Conservation (phyloP, 2,329 filamentous ascomycete genomes). For the Aspergillus aculeatinus region DNA sequence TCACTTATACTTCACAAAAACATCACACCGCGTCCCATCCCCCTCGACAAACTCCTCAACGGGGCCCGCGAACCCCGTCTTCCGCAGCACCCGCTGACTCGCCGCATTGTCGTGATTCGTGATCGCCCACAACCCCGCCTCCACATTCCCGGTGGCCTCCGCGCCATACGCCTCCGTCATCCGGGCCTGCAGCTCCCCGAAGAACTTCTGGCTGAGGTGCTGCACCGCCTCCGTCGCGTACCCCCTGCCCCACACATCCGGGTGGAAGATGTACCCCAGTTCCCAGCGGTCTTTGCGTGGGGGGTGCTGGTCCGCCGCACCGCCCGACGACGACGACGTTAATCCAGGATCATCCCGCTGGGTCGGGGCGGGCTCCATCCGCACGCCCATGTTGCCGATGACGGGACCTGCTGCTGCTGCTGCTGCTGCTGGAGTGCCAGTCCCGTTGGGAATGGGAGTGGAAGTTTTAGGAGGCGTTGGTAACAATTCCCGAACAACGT, state of each 20-base stretch:
- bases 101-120: constrained; percentile 51
- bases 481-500: not conserved
- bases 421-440: not conserved
- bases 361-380: not conserved
- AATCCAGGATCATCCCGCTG: constrained; percentile 5
- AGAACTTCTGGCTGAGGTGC: constrained; percentile 51
- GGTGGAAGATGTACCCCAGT: constrained; percentile 58
- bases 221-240: constrained; percentile 58
- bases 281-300: constrained; percentile 29
- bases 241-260: constrained; percentile 56
- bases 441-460: too few relatives aligned
- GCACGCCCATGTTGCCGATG: not conserved
- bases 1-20: not conserved
- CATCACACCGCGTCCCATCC: constrained; percentile 8
- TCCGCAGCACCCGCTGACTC: constrained; percentile 57
- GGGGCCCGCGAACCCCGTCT: constrained; percentile 34
- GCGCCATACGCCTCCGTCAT: not conserved
- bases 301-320: too few relatives aligned
- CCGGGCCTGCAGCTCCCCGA: not conserved
- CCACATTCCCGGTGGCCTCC: constrained; percentile 39
- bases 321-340: constrained; percentile 2
- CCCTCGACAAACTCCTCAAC: constrained; percentile 11
- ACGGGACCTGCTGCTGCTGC: not conserved
- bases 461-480: too few relatives aligned
- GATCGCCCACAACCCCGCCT: constrained; percentile 43